Conservation (phyloP, 768 basidiomycete genomes). For the Hericium alpestre region DNA sequence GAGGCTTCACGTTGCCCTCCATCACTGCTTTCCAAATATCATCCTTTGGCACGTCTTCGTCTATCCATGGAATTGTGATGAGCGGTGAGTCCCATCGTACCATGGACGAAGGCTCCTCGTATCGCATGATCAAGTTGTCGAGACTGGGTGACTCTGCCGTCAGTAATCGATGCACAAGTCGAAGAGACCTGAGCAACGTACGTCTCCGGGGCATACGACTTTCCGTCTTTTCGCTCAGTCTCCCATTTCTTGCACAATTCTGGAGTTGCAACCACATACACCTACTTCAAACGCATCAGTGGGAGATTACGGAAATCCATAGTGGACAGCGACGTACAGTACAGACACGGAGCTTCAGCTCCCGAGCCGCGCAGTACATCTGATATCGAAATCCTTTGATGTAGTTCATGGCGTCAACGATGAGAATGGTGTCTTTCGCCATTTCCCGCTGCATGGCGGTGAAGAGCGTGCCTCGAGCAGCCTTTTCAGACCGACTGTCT, state of each 20-base stretch:
- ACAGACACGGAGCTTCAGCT: conserved; percentile 73
- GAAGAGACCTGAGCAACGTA: conserved; percentile 20
- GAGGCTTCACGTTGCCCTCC: conserved; percentile 71
- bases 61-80: conserved; percentile 73
- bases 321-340: conserved; percentile 46
- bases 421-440: conserved; percentile 62
- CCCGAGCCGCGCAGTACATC: conserved; percentile 91
- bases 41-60: conserved; percentile 50
- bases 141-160: conserved; percentile 36
- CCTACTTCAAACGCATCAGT: conserved; percentile 30
- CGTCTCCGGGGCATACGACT: conserved; percentile 63
- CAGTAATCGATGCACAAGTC: neutral
- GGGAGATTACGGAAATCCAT: neutral
- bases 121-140: conserved; percentile 78
- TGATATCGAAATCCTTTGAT: conserved; percentile 99
- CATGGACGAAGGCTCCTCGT: conserved; percentile 95
- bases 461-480: conserved; percentile 75
- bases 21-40: conserved; percentile 77
- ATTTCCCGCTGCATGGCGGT: conserved; percentile 73
- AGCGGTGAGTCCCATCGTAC: conserved; percentile 98
- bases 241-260: conserved; percentile 79
- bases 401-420: conserved; percentile 89
- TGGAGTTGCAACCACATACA: conserved; percentile 65
- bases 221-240: conserved; percentile 31
- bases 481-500: conserved; percentile 82